Conservation (phyloP, 352 stramenopile genomes). For the Phytopythium boreale region DNA sequence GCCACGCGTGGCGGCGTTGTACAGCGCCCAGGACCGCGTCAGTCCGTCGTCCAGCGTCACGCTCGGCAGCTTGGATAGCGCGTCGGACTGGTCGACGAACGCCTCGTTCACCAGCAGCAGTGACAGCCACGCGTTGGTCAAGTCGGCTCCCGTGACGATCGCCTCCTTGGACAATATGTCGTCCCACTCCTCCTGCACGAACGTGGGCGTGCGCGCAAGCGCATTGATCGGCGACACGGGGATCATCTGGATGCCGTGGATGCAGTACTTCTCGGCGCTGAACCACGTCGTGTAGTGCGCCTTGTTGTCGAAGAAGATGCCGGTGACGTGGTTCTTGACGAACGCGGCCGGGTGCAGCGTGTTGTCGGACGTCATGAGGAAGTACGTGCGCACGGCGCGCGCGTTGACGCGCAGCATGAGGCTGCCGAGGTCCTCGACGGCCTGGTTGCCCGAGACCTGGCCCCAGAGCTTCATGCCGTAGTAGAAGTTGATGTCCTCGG, state of each 20-base stretch:
- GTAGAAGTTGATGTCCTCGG: slow-evolving; percentile 79
- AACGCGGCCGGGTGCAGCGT: slow-evolving; percentile 61
- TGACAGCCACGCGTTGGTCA: slow-evolving; percentile 58
- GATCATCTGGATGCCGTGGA: slow-evolving; percentile 84
- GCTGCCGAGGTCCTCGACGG: slow-evolving; percentile 64
- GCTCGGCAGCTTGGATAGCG: slow-evolving; percentile 40
- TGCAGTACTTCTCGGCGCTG: slow-evolving; percentile 57
- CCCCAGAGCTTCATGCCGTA: slow-evolving; percentile 82
- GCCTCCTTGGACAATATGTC: slow-evolving; percentile 64
- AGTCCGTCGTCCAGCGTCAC: slow-evolving; percentile 66
- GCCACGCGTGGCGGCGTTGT: slow-evolving; percentile 54
- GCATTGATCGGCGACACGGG: slow-evolving; percentile 69
- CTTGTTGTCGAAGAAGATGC: slow-evolving; percentile 80
- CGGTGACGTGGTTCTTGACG: slow-evolving; percentile 66
- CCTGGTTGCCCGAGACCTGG: slow-evolving; percentile 44
- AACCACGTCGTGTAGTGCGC: slow-evolving; percentile 75
- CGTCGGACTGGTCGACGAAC: slow-evolving; percentile 42
- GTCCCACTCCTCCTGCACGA: slow-evolving; percentile 74
- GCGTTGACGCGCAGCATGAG: slow-evolving; percentile 74
- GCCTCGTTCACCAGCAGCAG: slow-evolving; percentile 72
- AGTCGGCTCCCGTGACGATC: slow-evolving; percentile 35
- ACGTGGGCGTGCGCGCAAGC: slow-evolving; percentile 53
- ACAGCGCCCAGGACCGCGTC: slow-evolving; percentile 65
- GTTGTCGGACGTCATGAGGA: slow-evolving; percentile 59
- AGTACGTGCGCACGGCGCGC: slow-evolving; percentile 61